These are phyloP conservation scores for Cyclostephanos invisitatus DNA, from an alignment of 108 stramenopile species.

Conservation along the genomic window DNA sequence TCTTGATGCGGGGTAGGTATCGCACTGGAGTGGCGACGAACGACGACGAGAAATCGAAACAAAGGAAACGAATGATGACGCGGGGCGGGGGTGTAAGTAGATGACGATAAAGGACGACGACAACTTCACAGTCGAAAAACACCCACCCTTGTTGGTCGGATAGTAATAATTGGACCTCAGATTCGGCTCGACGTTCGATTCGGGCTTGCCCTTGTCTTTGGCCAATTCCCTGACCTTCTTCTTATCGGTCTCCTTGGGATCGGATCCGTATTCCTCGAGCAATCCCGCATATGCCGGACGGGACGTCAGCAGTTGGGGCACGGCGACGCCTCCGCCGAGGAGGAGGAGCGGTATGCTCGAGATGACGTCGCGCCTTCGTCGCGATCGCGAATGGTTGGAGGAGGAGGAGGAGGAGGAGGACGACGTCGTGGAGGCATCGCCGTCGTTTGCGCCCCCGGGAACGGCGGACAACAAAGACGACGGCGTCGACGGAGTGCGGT, in stretches of 20 bases:
- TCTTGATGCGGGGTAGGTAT: conserved; percentile 86
- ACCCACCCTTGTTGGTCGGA: conserved; percentile 41
- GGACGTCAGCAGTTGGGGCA: neutral
- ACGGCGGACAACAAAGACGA: no score
- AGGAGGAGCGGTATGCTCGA: no score
- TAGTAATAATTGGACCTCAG: conserved; percentile 67
- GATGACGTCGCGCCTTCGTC: neutral
- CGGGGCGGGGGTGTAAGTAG: neutral
- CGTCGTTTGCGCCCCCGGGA: no score
- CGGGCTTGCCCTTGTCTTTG: conserved; percentile 48
- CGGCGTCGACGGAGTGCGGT: neutral
- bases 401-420: neutral
- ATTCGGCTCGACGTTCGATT: conserved; percentile 74
- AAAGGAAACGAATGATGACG: neutral
- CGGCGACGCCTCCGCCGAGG: neutral
- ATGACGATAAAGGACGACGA: neutral
- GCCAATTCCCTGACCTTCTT: conserved; percentile 29
- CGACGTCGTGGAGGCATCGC: neutral
- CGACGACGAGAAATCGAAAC: neutral
- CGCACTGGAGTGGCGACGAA: no score
- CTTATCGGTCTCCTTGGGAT: conserved; percentile 18
- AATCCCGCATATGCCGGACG: neutral
- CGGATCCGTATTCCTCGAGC: neutral
- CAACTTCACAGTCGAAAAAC: neutral
- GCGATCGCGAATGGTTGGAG: neutral